Conservation (phyloP, 2,329 filamentous ascomycete genomes). For the Aschersonia sp. region DNA sequence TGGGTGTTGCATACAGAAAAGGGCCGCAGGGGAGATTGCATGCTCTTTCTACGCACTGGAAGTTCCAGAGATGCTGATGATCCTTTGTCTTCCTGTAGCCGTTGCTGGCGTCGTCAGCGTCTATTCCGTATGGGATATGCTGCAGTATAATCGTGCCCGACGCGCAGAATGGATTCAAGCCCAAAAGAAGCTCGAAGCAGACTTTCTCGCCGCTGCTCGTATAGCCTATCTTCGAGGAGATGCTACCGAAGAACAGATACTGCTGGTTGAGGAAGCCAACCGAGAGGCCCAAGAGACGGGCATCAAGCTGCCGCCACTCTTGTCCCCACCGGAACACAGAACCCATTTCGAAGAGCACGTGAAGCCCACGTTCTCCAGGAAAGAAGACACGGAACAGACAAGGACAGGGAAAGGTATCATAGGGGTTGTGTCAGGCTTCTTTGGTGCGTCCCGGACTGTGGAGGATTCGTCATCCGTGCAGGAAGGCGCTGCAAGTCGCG, state of each 20-base stretch:
- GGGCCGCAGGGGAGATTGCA: too few species aligned
- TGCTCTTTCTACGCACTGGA: too few species aligned
- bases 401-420: conserved; percentile 19
- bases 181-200: conserved; percentile 37
- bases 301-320: conserved; percentile 34
- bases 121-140: conserved; percentile 49
- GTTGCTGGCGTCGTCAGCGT: conserved; percentile 40
- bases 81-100: conserved; percentile 17
- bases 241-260: conserved; percentile 40
- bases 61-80: not conserved
- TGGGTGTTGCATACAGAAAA: too few species aligned
- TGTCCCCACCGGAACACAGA: conserved; percentile 27
- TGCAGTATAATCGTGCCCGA: conserved; percentile 44
- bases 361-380: conserved; percentile 15
- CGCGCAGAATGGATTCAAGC: conserved; percentile 43
- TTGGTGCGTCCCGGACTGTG: conserved; percentile 8
- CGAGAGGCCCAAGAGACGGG: conserved; percentile 28
- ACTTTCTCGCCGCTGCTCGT: conserved; percentile 41
- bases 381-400: conserved; percentile 4
- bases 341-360: conserved; percentile 21
- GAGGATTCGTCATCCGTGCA: conserved; percentile 7
- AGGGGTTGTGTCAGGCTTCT: conserved; percentile 17
- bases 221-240: conserved; percentile 45
- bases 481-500: conserved; percentile 5
- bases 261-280: conserved; percentile 42